Percentiles rank a stretch among this genome's conserved stretches.
phyloP scores from a whole-genome alignment of 768 basidiomycete genomes.

The Russula foetens region DNA sequence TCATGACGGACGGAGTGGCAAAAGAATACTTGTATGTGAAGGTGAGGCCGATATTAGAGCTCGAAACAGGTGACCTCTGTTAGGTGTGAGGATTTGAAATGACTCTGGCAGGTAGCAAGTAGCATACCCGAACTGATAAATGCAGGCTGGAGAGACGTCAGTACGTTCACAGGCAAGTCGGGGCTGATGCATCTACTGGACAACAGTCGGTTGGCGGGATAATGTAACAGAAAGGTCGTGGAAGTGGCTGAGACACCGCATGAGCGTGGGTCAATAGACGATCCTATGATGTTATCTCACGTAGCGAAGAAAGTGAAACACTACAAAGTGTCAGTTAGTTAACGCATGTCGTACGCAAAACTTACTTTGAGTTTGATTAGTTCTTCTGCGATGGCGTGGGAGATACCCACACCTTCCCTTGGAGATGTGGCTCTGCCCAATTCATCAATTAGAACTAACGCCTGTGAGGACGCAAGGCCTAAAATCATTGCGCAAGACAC shows the following conservation, averaged over 20 bases:
- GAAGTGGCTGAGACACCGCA: conserved; percentile 50
- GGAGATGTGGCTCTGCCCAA: conserved; percentile 89
- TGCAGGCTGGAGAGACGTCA: conserved; percentile 49
- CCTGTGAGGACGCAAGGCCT: conserved; percentile 60
- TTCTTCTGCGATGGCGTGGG: conserved; percentile 76
- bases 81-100: background rate
- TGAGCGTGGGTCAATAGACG: background rate
- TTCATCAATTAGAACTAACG: conserved; percentile 87
- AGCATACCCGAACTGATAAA: conserved; percentile 36
- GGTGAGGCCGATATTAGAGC: conserved; percentile 53
- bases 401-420: conserved; percentile 70
- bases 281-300: conserved; percentile 30
- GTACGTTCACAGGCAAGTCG: background rate
- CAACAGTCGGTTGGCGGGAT: conserved; percentile 65
- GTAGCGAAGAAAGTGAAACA: conserved; percentile 89
- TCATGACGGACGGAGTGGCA: background rate
- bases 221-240: conserved; percentile 71
- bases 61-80: conserved; percentile 47
- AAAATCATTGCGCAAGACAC: conserved; percentile 86
- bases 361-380: conserved; percentile 64
- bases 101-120: no score
- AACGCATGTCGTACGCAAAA: background rate
- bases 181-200: conserved; percentile 48
- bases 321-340: conserved; percentile 31
- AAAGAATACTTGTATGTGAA: conserved; percentile 67